Evolutionary conservation across 2,329 filamentous ascomycete genomes (phyloP), one percentile per base, ranked within the genome.

Genomic region (Triangularia verruculosa): DNA sequence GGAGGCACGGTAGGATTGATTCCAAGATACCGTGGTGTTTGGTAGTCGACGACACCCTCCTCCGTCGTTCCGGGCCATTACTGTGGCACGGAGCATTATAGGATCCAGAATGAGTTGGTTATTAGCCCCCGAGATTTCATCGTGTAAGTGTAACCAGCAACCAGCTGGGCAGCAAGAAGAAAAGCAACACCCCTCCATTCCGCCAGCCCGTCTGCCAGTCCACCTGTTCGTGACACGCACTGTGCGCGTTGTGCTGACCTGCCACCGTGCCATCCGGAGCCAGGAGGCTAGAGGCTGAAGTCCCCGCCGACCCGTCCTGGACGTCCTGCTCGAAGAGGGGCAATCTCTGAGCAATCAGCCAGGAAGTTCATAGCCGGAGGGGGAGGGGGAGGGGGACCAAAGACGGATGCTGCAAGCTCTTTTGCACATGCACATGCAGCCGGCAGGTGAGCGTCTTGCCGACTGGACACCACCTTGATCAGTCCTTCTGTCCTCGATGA

Each of bases 101-200:
- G 20, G 11, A 22, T 53, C 20, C 20, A 53, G 51, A 20, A 53
- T 24, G 51, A 53, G 24, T 53, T 53, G 51, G 51, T 62, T 65
- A 57, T 59, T 66, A 59, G 59, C 55, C 59, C 61, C 61, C 61
- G 61, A 57, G 58, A 66, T 61, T 57, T 63, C 63, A 64, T 61
- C 60, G 64, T 63, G 60, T 12, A 51, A 39, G n/a, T n/a, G n/a
- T n/a, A n/a, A n/a, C 39, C 15, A 51, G 15, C 56, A 56, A 22
- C 52, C 47, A 58, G 47, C 57, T n/a, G n/a, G n/a, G n/a, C n/a
- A n/a, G n/a, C n/a, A 58, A 25, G 47, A 62, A 57, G 13, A 61
- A 34, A 52, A 47, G 58, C 57, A 56, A 59, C 59, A 64, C 56
- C 60, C 64, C 63, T 63, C 61, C 62, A 60, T 39, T 51, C 34